phyloP scores from a whole-genome alignment of 371 early-diverging fungal genomes.

The Paraphysoderma sedebokerense region DNA sequence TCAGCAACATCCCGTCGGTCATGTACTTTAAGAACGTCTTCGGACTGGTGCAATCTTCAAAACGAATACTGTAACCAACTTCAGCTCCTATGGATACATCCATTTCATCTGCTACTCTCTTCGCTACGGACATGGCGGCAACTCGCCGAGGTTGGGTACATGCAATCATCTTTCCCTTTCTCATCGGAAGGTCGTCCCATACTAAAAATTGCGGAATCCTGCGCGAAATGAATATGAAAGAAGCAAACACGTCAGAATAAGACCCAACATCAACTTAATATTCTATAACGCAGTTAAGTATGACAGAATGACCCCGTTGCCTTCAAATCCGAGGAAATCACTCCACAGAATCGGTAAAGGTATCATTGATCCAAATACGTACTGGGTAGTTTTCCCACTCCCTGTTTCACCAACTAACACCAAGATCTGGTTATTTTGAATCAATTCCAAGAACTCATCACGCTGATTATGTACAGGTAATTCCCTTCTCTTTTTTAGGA shows the following conservation, averaged over 20 bases:
- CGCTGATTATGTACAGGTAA: slow-evolving; percentile 84
- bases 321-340: not conserved
- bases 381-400: slow-evolving; percentile 89
- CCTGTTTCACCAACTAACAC: slow-evolving; percentile 82
- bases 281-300: not conserved
- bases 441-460: slow-evolving; percentile 58
- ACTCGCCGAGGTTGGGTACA: slow-evolving; percentile 98
- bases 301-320: not conserved
- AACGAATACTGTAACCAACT: slow-evolving; percentile 94
- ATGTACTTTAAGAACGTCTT: slow-evolving; percentile 82
- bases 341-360: not conserved
- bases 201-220: slow-evolving; percentile 90
- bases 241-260: too few species aligned
- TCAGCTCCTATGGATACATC: slow-evolving; percentile 75
- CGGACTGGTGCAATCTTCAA: slow-evolving; percentile 75
- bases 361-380: slow-evolving; percentile 11
- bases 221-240: too few species aligned
- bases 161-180: slow-evolving; percentile 75
- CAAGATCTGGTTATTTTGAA: slow-evolving; percentile 71
- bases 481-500: slow-evolving; percentile 56
- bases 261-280: too few species aligned
- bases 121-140: slow-evolving; percentile 94
- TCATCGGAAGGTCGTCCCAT: slow-evolving; percentile 75
- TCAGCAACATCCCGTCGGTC: slow-evolving; percentile 97
- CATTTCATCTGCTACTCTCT: slow-evolving; percentile 90